Percentiles rank a stretch among this genome's conserved stretches.
Conservation (phyloP, 164 flowering plant genomes). For the Euptelea pleiosperma region DNA sequence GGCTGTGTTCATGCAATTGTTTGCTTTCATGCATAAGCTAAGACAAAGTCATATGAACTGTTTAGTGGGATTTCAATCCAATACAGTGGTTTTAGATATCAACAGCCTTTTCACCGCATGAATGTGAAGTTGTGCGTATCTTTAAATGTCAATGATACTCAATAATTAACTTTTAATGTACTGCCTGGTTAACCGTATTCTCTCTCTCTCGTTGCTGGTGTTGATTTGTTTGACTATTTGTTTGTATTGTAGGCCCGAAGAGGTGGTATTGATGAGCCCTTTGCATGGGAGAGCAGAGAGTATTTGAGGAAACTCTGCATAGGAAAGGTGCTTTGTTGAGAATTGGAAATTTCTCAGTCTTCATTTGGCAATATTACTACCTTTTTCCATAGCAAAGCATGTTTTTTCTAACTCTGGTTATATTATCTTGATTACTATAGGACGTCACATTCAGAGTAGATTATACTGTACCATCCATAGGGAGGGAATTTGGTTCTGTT, state of each 20-base stretch:
- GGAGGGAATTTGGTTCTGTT: slow-evolving; percentile 89
- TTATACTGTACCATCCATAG: slow-evolving; percentile 70
- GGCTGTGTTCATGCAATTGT: too few relatives aligned
- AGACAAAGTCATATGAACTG: not conserved
- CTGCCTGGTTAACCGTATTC: not conserved
- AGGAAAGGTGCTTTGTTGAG: slow-evolving; percentile 71
- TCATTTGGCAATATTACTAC: not conserved
- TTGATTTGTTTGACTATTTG: not conserved
- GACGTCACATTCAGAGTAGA: slow-evolving; percentile 85
- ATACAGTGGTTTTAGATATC: not conserved
- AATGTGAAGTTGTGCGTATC: too few relatives aligned
- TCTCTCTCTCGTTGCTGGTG: not conserved
- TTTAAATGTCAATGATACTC: too few relatives aligned
- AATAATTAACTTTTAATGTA: not conserved
- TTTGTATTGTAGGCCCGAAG: slow-evolving; percentile 63
- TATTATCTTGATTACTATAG: slow-evolving; percentile 31
- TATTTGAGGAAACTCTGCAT: slow-evolving; percentile 86
- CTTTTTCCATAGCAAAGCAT: not conserved
- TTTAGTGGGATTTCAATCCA: not conserved
- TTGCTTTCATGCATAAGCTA: too few relatives aligned
- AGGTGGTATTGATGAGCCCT: slow-evolving; percentile 87
- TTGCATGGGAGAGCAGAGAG: slow-evolving; percentile 98
- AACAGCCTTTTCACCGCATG: too few relatives aligned
- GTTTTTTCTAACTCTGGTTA: not conserved
- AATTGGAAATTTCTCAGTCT: not conserved